Evolutionary conservation across 2,329 filamentous ascomycete species (phyloP), one percentile per base, ranked within the genome.

Genomic region (Alternaria viburni): DNA sequence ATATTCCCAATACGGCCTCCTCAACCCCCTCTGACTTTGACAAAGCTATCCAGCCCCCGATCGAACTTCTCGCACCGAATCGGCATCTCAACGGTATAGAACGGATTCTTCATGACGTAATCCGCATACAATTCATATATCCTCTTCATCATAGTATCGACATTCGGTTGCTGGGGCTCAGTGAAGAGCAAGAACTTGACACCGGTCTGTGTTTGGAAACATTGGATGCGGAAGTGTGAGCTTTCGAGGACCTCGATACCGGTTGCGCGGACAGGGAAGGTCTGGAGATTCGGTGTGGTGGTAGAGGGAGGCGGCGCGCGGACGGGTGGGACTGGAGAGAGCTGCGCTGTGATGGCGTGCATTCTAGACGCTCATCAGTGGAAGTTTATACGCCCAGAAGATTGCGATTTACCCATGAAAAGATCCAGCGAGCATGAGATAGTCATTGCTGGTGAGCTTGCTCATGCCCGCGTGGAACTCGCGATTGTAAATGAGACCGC

Each of bases 31-130:
- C 76, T 74, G 23, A 79, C 75, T 77, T 93, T 89, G 74, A 97
- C 88, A 81, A 94, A 97, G 41, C 90, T 92, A 69, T 88, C 87
- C 68, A 97, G 80, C 80, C 93, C 93, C 72, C 94, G 86, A 80
- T 99, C 96, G 83, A 97, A 99, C 72, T 93, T 91, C 77, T 98
- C 96, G 81, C 96, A 97, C 65, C 96, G 87, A 57, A 99, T 89
- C 7, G 96, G 96, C 94, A 98, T 99, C 83, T 99, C 96, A 61
- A 97, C 86, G 76, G 96, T 94, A 82, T 98, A 98, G 78, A 99
- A 99, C 1, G 96, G 96, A 80, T 99, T 99, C 86, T 98, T 99
- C 93, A 97, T 98, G 71, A 99, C 96, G 79, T 93, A 98, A 81
- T 99, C 96, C 54, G 93, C 88, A 83, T 98, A 99, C 56, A 98